Evolutionary conservation across 352 stramenopile species (phyloP).

Genomic region (Blastocystis hominis): DNA sequence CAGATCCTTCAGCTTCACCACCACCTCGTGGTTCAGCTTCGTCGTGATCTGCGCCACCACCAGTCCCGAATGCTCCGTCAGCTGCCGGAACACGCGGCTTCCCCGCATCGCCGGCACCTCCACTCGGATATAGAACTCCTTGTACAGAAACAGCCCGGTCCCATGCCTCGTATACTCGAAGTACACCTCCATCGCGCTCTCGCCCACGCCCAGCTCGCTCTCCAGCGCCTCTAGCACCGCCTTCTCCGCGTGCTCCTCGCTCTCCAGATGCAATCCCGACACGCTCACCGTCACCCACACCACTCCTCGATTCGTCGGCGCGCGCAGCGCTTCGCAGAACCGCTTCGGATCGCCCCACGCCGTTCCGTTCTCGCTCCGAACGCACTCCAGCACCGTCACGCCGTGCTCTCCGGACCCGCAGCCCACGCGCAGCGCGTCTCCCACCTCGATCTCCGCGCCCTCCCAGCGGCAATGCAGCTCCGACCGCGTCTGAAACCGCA

Average conservation of each 20-base stretch:
- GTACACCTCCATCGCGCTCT: not conserved
- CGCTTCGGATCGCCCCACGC: not conserved
- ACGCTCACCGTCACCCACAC: not conserved
- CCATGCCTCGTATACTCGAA: not conserved
- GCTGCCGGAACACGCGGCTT: not conserved
- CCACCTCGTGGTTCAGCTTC: not conserved
- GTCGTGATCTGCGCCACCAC: not conserved
- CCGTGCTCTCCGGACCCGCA: not conserved
- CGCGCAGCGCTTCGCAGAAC: not conserved
- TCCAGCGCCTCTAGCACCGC: not conserved
- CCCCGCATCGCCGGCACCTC: not conserved
- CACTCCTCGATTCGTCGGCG: not conserved
- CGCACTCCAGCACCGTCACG: not conserved
- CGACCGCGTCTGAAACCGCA: not conserved
- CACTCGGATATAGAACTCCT: constrained; percentile 28
- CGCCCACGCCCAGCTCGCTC: not conserved
- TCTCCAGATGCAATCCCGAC: not conserved
- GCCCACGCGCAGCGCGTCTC: not conserved
- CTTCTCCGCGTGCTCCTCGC: not conserved
- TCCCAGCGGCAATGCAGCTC: not conserved
- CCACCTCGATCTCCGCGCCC: not conserved
- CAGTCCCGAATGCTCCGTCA: not conserved
- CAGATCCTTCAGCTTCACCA: not conserved
- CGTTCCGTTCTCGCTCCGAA: not conserved
- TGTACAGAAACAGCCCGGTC: not conserved